Evolutionary conservation across 805 yeast species (phyloP), one percentile per base, ranked within the genome.

Genomic region (Candida ascalaphidarum): DNA sequence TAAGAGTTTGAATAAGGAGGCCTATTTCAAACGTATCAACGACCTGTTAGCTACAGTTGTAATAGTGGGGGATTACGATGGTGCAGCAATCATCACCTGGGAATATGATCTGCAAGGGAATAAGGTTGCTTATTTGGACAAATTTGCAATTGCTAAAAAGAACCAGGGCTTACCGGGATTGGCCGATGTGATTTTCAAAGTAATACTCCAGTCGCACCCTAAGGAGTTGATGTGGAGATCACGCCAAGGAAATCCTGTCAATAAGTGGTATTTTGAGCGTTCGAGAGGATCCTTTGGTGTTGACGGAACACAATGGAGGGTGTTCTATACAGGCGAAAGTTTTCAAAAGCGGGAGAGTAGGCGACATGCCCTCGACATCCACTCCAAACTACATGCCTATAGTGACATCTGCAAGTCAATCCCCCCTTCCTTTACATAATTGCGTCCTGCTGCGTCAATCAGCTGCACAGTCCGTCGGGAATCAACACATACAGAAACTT

Each of bases 211-310:
- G 27, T 52, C 74, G 21, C 88, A 77, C 46, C 81, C 84, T 0
- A 55, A 67, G 11, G 92, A 85, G 47, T 51, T 86, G 9, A 58
- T 92, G 2, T 92, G 98, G 98, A 71, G 98, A 44, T 89, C 97
- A 1, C 62, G 95, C 25, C 70, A 69, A 33, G 71, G 59, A 31
- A 92, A 92, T 51, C 95, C 96, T 0, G 96, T 92, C 6, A 92
- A 92, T 59, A 86, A 86, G 47, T 92, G 98, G 98, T 89, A 89
- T 49, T 92, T 89, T 53, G 96, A 92, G 46, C 65, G 98, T 37
- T 79, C 95, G 22, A 58, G 66, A 11, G 95, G 95, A 1, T 77
- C 79, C 16, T 46, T 76, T 23, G 52, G 57, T 18, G 33, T 39
- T 7, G 46, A 51, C 0, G 53, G 44, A 4, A 55, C 65, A 5